Conservation (phyloP, 1,284 basidiomycete species). For the Cryptococcus sp. region DNA sequence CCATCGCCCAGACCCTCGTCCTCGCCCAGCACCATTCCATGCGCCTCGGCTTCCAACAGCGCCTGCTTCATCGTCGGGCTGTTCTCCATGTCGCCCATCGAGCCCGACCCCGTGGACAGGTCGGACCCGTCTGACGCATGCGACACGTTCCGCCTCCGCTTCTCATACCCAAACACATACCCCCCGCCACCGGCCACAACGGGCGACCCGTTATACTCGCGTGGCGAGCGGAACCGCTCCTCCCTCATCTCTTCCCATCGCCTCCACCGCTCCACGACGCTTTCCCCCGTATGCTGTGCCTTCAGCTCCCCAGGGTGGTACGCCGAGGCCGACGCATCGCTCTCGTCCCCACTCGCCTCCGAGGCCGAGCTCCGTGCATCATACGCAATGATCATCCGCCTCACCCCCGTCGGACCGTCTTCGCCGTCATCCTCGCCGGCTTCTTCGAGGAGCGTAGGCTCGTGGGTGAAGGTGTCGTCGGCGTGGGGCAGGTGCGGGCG, state of each 20-base stretch:
- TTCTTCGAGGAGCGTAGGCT: constrained; percentile 25
- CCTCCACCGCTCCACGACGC: constrained; percentile 22
- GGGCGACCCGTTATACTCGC: too few species aligned
- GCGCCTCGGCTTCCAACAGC: not conserved
- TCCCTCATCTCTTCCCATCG: constrained; percentile 21
- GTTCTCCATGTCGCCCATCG: constrained; percentile 15
- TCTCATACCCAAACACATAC: not conserved
- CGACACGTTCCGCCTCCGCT: constrained; percentile 11
- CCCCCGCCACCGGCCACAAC: too few species aligned
- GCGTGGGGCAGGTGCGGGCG: constrained; percentile 2
- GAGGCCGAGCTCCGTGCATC: constrained; percentile 33
- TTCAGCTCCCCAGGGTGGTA: constrained; percentile 8
- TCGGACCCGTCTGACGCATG: constrained; percentile 14
- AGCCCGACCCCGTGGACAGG: constrained; percentile 5
- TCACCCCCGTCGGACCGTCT: constrained; percentile 32
- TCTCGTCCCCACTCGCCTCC: constrained; percentile 22
- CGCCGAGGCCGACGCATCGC: not conserved
- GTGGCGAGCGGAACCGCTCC: not conserved
- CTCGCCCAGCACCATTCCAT: constrained; percentile 8
- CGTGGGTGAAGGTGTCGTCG: constrained; percentile 7
- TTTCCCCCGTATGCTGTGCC: constrained; percentile 39
- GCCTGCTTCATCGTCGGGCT: constrained; percentile 13
- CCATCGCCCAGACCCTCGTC: constrained; percentile 16
- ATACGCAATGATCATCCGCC: constrained; percentile 35
- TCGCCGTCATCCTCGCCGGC: constrained; percentile 15